These are phyloP conservation scores for Diplodia seriata DNA, from an alignment of 2,329 filamentous ascomycete genomes.

Conservation along the genomic window DNA sequence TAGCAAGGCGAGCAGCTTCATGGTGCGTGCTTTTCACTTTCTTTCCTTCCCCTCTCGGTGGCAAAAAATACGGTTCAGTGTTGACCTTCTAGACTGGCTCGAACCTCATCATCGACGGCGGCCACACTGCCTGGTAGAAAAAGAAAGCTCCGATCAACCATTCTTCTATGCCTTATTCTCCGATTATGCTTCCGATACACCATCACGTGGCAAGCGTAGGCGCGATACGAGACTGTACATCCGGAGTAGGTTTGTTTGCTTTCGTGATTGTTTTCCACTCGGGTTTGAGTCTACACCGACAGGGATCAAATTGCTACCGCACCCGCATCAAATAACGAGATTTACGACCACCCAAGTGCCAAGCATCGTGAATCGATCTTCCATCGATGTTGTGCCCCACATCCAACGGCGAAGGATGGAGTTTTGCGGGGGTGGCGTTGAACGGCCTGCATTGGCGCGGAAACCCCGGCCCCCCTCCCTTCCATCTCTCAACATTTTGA, in stretches of 20 bases:
- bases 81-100: constrained; percentile 39
- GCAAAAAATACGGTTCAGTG: neutral
- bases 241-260: neutral
- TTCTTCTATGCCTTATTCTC: neutral
- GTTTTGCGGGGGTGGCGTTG: constrained; percentile 24
- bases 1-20: constrained; percentile 47
- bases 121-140: constrained; percentile 44
- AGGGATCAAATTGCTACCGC: neutral
- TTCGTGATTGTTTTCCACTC: neutral
- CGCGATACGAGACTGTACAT: neutral
- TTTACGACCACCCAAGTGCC: neutral
- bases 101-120: constrained; percentile 46
- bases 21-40: constrained; percentile 37
- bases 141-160: neutral
- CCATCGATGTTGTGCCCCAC: neutral
- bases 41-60: neutral
- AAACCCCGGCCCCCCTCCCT: neutral
- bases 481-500: neutral
- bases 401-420: neutral
- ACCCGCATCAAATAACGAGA: neutral
- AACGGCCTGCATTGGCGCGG: constrained; percentile 13
- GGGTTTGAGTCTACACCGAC: neutral
- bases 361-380: neutral
- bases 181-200: neutral
- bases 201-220: constrained; percentile 1